These are phyloP conservation scores for Kluyveromyces marxianus DNA, from an alignment of 1,139 yeast genomes.

Conservation along the genomic window DNA sequence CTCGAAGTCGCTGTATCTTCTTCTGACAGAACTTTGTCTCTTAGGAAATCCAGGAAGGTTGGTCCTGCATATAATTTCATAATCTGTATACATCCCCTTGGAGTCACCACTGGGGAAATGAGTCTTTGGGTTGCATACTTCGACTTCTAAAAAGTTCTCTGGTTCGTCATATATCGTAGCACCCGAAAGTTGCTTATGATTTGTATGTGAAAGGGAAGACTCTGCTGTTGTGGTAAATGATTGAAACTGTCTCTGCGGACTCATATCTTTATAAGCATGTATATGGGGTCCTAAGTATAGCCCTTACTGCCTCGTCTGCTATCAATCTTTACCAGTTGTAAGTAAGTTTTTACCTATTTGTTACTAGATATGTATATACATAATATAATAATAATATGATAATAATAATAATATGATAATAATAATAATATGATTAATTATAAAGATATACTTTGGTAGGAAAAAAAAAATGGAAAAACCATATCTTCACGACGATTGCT, in stretches of 20 bases:
- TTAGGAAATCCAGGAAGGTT: slow-evolving; percentile 81
- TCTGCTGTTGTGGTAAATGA: slow-evolving; percentile 28
- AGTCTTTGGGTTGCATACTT: slow-evolving; percentile 40
- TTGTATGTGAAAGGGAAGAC: slow-evolving; percentile 28
- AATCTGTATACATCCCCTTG: slow-evolving; percentile 74
- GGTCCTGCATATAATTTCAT: slow-evolving; percentile 80
- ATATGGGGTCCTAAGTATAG: neutral
- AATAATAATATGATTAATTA: too few species aligned
- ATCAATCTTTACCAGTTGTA: neutral
- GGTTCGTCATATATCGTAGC: slow-evolving; percentile 73
- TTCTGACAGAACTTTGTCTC: slow-evolving; percentile 59
- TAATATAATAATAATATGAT: too few species aligned
- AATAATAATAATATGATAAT: too few species aligned
- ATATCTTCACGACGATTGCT: too few species aligned
- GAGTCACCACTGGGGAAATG: slow-evolving; percentile 57
- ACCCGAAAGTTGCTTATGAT: slow-evolving; percentile 65
- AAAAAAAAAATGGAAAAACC: too few species aligned
- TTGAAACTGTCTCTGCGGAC: slow-evolving; percentile 18
- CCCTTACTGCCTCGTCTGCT: neutral
- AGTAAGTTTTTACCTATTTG: too few species aligned
- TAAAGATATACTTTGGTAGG: too few species aligned
- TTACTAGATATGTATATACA: too few species aligned
- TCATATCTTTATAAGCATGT: neutral
- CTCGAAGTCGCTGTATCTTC: slow-evolving; percentile 89
- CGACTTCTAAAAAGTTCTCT: slow-evolving; percentile 88